Evolutionary conservation across 1,284 basidiomycete genomes (phyloP), one percentile per base, ranked within the genome.

Genomic region (Coniophora puteana): DNA sequence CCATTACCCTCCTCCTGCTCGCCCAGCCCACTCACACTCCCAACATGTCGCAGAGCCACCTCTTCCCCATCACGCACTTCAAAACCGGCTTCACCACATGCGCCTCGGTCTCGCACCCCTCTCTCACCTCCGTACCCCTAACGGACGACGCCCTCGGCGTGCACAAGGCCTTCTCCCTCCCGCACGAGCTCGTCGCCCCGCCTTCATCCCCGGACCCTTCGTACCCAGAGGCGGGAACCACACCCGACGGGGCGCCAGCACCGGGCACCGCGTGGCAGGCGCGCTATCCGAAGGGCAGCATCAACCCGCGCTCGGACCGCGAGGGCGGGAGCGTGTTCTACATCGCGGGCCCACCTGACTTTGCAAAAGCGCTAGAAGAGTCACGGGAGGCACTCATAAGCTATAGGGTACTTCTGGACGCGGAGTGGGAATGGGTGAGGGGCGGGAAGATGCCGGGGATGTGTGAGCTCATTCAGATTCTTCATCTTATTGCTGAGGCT

Each of bases 401-500:
- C 43, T 83, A 83, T 51, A 68, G 74, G 2, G 67, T 83, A 50
- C 72, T 78, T 66, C 70, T 83, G 27, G 61, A 78, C 46, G 53
- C 65, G 0, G 76, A 63, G 0, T 83, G 77, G 68, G 69, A 74
- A 27, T 83, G 75, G 70, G 66, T 63, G 10, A 78, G 76, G 50
- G 80, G 81, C 18, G 81, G 81, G 7, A 84, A 84, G 52, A 59
- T 83, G 2, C 80, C 80, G 25, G 80, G 80, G 4, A 61, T 78
- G 4, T 82, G 80, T 80, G 49, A 56, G 79, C 63, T 8, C 5
- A 25, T 14, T 6, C 28, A n/a, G n/a, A n/a, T n/a, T n/a, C n/a
- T n/a, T n/a, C n/a, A n/a, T 10, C 40, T 49, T 10, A 59, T 36
- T 18, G 20, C 36, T 14, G 37, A 37, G 5, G 8, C 10, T 22